Percentiles rank a stretch among this genome's conserved stretches.
Evolutionary conservation across 176 grass and related monocot species (phyloP).

Genomic region (Saccharum officinarum): DNA sequence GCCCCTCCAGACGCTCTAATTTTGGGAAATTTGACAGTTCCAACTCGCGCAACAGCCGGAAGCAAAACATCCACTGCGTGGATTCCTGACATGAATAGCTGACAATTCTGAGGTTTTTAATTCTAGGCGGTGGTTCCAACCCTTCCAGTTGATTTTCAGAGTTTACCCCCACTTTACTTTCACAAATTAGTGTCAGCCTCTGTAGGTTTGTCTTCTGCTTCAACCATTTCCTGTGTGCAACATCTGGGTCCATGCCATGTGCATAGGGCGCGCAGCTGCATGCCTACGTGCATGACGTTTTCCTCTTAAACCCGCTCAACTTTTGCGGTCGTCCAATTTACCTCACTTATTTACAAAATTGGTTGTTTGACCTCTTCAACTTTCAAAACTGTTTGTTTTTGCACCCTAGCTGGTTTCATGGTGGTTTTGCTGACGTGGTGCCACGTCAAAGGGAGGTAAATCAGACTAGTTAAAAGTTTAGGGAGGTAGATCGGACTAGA

Average conservation of each 20-base stretch:
- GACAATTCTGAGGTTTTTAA: neutral
- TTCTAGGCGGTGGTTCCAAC: neutral
- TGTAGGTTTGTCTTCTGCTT: neutral
- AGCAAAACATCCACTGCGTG: neutral
- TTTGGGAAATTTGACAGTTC: neutral
- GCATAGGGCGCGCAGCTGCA: too few relatives aligned
- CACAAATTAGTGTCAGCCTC: neutral
- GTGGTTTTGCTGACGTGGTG: too few relatives aligned
- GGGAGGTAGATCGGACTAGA: too few relatives aligned
- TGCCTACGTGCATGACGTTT: too few relatives aligned
- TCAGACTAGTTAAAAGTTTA: too few relatives aligned
- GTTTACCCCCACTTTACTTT: neutral
- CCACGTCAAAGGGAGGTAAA: too few relatives aligned
- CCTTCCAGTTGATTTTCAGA: neutral
- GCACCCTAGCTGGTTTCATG: too few relatives aligned
- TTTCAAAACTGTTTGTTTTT: too few relatives aligned
- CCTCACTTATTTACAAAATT: too few relatives aligned
- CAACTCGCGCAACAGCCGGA: neutral
- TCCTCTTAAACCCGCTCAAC: too few relatives aligned
- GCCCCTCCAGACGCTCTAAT: neutral
- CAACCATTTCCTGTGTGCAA: neutral
- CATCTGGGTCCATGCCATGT: neutral
- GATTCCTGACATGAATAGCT: neutral
- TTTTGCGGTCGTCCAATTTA: too few relatives aligned
- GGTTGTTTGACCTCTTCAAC: too few relatives aligned